Evolutionary conservation across 1,284 basidiomycete species (phyloP), one percentile per base, ranked within the genome.

Genomic region (Boletus hoseneyae): DNA sequence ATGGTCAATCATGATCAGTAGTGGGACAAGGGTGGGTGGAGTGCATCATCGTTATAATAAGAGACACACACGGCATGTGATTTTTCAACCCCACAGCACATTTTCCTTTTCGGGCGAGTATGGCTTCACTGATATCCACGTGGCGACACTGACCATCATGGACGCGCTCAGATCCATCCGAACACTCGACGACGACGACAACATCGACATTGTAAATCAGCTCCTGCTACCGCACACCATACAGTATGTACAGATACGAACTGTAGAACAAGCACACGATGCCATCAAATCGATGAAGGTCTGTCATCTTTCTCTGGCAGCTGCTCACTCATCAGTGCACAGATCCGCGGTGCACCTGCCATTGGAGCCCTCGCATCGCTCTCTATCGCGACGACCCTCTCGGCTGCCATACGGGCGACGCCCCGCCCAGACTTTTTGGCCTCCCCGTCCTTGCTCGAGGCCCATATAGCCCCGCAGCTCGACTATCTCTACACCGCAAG

Each of bases 251-350:
- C 69, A 77, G 39, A 85, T 96, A 44, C 72, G 79, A 30, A 79
- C 83, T 16, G 75, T 91, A 51, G 82, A 92, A 52, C 80, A 93
- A 45, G 93, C 93, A 0, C 87, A 90, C 68, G 87, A 91, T 64
- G 93, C 92, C 7, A 96, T 96, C 72, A 93, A 91, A 71, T 77
- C 85, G 12, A 96, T 97, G 93, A 91, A 90, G 77, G 90, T 84
- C 33, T 70, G 44, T 44, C 33, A 11, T 15, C 3, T 33, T 32
- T 6, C 2, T 11, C 25, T 1, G 4, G 13, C n/a, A 36, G 10
- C 41, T 32, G 3, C 30, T 2, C 37, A n/a, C 39, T 46, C 36
- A 56, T 16, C 34, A 2, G 18, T 18, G 3, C 19, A 16, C 55
- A 90, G 84, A 93, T 93, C 59, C 82, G 93, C 45, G 93, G 93